These are phyloP conservation scores for Pseudogymnoascus sp. DNA, from an alignment of 2,329 filamentous ascomycete species.

Conservation along the genomic window DNA sequence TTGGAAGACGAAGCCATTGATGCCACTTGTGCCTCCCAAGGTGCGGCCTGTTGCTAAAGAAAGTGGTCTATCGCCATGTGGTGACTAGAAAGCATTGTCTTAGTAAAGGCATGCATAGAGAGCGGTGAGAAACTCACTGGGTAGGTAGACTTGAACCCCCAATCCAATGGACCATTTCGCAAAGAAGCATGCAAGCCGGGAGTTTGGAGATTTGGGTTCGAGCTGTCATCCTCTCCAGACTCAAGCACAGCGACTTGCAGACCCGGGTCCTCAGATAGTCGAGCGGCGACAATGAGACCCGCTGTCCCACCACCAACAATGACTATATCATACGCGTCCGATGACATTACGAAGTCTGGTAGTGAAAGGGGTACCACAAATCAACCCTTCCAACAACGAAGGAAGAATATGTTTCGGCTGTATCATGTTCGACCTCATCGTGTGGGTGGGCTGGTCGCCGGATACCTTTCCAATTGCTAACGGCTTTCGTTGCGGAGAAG, in stretches of 20 bases:
- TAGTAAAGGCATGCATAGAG: background rate
- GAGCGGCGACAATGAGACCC: constrained; percentile 34
- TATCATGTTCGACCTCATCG: background rate
- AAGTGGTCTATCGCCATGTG: constrained; percentile 19
- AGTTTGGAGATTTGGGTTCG: constrained; percentile 29
- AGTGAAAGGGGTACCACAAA: background rate
- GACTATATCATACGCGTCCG: constrained; percentile 29
- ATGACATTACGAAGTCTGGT: background rate
- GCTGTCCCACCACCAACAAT: constrained; percentile 37
- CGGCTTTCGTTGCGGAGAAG: background rate
- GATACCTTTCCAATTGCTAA: background rate
- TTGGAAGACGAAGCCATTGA: constrained; percentile 31
- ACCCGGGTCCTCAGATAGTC: constrained; percentile 31
- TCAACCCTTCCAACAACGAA: background rate
- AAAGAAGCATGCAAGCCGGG: constrained; percentile 28
- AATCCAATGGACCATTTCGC: constrained; percentile 31
- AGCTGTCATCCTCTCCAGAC: constrained; percentile 30
- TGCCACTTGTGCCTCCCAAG: constrained; percentile 32
- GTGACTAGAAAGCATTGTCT: background rate
- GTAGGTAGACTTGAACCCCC: constrained; percentile 30
- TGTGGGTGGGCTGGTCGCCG: background rate
- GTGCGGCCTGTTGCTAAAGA: constrained; percentile 30
- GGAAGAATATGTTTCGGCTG: background rate
- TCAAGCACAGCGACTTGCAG: constrained; percentile 34
- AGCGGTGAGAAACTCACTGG: constrained; percentile 24